A percentile compares a stretch with the other conserved stretches of the same genome.
These are phyloP conservation scores for Tolypocladium tropicale DNA, from an alignment of 2,329 filamentous ascomycete species.

Conservation along the genomic window DNA sequence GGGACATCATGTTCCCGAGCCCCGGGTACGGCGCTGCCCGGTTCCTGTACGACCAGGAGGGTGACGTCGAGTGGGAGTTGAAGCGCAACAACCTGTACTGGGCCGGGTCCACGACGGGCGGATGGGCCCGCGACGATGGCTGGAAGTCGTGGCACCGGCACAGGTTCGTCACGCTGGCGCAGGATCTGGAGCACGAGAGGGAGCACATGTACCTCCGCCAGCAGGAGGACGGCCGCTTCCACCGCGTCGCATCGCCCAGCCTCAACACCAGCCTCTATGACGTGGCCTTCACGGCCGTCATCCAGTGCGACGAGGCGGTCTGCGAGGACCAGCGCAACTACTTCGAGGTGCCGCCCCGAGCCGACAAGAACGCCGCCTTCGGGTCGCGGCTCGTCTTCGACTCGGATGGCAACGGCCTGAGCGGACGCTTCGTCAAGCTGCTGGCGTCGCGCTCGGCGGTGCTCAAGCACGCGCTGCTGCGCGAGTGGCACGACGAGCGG, in stretches of 20 bases:
- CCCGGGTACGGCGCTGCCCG: constrained; percentile 34
- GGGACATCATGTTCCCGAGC: constrained; percentile 41
- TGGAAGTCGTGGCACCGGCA: constrained; percentile 39
- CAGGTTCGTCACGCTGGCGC: constrained; percentile 27
- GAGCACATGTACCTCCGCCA: constrained; percentile 22
- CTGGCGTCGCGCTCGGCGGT: constrained; percentile 35
- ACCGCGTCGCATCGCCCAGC: constrained; percentile 15
- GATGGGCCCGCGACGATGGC: constrained; percentile 18
- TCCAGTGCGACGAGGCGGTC: constrained; percentile 28
- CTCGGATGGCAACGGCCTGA: constrained; percentile 45
- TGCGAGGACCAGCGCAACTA: constrained; percentile 24
- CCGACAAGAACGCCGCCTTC: constrained; percentile 23
- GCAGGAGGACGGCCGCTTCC: constrained; percentile 5
- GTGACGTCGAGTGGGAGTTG: constrained; percentile 35
- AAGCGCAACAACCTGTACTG: constrained; percentile 45
- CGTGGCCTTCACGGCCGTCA: constrained; percentile 32
- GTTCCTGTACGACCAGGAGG: constrained; percentile 27
- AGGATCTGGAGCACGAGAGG: constrained; percentile 15
- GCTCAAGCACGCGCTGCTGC: constrained; percentile 41
- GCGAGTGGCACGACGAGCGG: constrained; percentile 49
- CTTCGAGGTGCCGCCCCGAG: constrained; percentile 20
- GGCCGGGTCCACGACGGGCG: constrained; percentile 46
- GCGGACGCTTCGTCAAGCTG: constrained; percentile 40
- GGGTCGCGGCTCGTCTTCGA: constrained; percentile 35
- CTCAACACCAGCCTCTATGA: constrained; percentile 29